Evolutionary conservation across 257 asterid genomes (phyloP).

Genomic region (Nicotiana noctiflora): DNA sequence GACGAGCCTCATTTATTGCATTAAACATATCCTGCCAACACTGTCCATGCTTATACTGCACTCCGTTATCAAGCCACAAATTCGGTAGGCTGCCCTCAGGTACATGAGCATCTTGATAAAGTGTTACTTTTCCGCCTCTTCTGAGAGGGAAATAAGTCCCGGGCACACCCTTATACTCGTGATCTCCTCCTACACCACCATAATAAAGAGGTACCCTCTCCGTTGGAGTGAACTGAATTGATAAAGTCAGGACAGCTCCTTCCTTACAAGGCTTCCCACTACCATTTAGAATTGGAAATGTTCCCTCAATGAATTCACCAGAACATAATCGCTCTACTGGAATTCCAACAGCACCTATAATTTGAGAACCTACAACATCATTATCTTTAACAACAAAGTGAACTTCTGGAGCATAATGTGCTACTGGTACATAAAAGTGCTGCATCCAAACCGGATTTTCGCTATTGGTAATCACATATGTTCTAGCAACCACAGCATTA

Average conservation of each 20-base stretch:
- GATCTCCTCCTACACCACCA: constrained; percentile 71
- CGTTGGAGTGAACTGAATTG: constrained; percentile 62
- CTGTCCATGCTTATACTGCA: constrained; percentile 34
- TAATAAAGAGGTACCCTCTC: constrained; percentile 48
- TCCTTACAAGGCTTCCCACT: constrained; percentile 57
- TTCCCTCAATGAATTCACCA: constrained; percentile 44
- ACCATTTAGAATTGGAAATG: constrained; percentile 50
- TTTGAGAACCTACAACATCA: constrained; percentile 78
- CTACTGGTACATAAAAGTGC: constrained; percentile 74
- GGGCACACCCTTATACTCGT: constrained; percentile 50
- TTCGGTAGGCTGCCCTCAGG: constrained; percentile 44
- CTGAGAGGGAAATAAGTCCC: constrained; percentile 78
- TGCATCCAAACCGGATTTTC: constrained; percentile 93
- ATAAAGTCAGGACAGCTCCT: constrained; percentile 59
- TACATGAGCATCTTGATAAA: constrained; percentile 88
- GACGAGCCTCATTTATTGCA: constrained; percentile 67
- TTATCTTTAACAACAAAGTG: constrained; percentile 82
- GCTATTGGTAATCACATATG: constrained; percentile 55
- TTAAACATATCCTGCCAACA: constrained; percentile 82
- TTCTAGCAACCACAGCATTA: constrained; percentile 69
- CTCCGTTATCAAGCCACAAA: constrained; percentile 40
- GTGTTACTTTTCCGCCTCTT: constrained; percentile 59
- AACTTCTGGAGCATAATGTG: constrained; percentile 76
- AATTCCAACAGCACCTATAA: constrained; percentile 79
- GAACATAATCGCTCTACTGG: constrained; percentile 49